These are phyloP conservation scores for Prinsepia uniflora DNA, from an alignment of 306 rosid genomes.

Conservation along the genomic window DNA sequence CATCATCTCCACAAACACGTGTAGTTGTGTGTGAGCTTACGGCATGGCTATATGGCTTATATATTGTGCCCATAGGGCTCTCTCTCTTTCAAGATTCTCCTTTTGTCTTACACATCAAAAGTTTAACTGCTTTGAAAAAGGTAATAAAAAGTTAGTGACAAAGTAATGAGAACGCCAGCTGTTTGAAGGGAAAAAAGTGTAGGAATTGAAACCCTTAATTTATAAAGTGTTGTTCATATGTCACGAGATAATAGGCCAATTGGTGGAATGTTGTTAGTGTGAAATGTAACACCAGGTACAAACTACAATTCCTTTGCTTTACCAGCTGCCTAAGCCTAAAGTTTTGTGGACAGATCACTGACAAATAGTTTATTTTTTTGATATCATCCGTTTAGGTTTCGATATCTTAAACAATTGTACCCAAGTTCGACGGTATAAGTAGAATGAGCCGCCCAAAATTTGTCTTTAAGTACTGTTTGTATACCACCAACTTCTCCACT, in stretches of 20 bases:
- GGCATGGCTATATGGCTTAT: not conserved
- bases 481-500: too few relatives aligned
- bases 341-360: too few relatives aligned
- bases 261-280: not conserved
- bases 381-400: too few relatives aligned
- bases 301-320: not conserved
- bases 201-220: not conserved
- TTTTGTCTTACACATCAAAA: not conserved
- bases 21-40: not conserved
- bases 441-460: too few relatives aligned
- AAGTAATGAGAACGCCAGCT: not conserved
- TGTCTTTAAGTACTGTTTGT: too few relatives aligned
- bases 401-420: too few relatives aligned
- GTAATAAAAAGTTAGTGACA: too few relatives aligned
- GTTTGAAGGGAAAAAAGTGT: not conserved
- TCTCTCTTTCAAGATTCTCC: not conserved
- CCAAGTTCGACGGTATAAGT: too few relatives aligned
- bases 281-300: not conserved
- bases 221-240: too few relatives aligned
- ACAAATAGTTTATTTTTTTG: too few relatives aligned
- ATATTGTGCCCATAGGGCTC: not conserved
- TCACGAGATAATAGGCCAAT: not conserved
- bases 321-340: too few relatives aligned
- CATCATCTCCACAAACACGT: not conserved
- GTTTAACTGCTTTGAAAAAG: too few relatives aligned